Conservation (phyloP, 371 early-diverging fungal species). For the Mucor plumbeus region DNA sequence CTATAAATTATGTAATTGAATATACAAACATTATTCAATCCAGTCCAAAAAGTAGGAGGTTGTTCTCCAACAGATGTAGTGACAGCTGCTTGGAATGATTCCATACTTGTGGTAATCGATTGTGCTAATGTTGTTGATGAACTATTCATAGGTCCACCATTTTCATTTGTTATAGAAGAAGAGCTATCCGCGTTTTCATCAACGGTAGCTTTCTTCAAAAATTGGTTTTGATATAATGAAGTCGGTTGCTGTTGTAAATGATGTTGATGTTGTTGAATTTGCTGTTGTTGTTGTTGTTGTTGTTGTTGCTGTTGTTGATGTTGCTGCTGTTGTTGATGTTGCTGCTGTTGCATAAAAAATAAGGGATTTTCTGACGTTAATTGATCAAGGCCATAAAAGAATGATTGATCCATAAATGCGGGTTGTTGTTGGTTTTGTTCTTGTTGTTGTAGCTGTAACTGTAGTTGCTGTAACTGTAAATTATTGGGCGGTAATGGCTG, state of each 20-base stretch:
- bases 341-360: slow-evolving; percentile 42
- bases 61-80: slow-evolving; percentile 25
- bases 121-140: slow-evolving; percentile 7
- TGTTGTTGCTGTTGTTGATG: slow-evolving; percentile 38
- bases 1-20: background rate
- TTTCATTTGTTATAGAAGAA: background rate
- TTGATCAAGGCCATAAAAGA: slow-evolving; percentile 47
- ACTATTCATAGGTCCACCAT: background rate
- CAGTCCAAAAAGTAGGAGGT: slow-evolving; percentile 44
- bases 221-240: slow-evolving; percentile 14
- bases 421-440: slow-evolving; percentile 9
- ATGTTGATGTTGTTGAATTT: too few relatives aligned
- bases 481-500: slow-evolving; percentile 8
- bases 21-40: slow-evolving; percentile 46
- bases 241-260: slow-evolving; percentile 22
- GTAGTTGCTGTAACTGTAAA: slow-evolving; percentile 16
- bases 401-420: slow-evolving; percentile 39
- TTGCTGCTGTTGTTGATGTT: slow-evolving; percentile 32
- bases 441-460: slow-evolving; percentile 18
- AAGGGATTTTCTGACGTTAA: slow-evolving; percentile 38
- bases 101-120: slow-evolving; percentile 18
- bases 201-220: slow-evolving; percentile 12
- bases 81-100: slow-evolving; percentile 21
- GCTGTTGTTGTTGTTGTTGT: slow-evolving; percentile 27
- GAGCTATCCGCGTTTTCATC: background rate